A percentile compares a stretch with the other conserved stretches of the same genome.
phyloP scores from a whole-genome alignment of 148 eudicot genomes.

The Fagopyrum homotropicum region DNA sequence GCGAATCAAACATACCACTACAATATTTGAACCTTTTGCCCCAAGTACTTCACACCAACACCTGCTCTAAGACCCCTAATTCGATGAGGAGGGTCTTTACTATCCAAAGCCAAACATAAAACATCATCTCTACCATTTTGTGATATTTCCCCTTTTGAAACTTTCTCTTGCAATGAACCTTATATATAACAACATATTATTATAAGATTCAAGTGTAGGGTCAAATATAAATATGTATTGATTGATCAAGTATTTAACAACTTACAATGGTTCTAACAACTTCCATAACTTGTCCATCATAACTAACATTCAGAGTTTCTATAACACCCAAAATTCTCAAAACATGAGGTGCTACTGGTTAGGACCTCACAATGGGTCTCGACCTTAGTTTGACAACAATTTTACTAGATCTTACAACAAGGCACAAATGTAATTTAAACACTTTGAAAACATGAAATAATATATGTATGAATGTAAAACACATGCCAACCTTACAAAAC shows the following conservation, averaged over 20 bases:
- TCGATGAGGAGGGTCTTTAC: background rate
- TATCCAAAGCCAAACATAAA: background rate
- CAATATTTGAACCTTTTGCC: background rate
- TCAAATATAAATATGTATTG: background rate
- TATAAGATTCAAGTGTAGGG: no score
- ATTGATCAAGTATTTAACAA: background rate
- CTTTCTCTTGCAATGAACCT: background rate
- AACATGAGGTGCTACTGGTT: no score
- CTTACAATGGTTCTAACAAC: background rate
- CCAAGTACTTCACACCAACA: background rate
- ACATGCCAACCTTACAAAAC: no score
- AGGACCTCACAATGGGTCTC: no score
- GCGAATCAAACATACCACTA: background rate
- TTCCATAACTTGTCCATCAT: background rate
- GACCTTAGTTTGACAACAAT: no score
- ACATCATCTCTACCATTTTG: background rate
- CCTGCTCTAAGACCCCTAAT: background rate
- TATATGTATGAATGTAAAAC: no score
- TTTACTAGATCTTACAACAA: no score
- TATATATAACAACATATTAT: background rate
- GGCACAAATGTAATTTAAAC: no score
- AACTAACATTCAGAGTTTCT: background rate
- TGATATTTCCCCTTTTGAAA: background rate
- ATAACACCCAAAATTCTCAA: background rate
- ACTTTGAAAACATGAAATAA: no score